Base-by-base conservation (phyloP, 129 eudicot species). In the Erigeron canadensis region DNA sequence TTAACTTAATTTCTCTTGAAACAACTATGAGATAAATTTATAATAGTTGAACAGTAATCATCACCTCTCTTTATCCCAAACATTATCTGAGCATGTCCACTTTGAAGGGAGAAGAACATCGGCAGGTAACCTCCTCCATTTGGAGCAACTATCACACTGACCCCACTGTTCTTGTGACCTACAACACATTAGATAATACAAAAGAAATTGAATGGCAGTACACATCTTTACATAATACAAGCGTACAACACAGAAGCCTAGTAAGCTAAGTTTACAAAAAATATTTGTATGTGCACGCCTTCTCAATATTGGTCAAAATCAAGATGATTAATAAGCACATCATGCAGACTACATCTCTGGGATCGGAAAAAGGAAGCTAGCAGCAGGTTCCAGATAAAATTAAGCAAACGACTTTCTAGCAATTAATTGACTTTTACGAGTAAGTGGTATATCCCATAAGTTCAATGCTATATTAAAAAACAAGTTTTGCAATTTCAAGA, bases 121-220 rank as follows among this genome's bases (percentile, higher is more conserved):
- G 18, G 75, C 67, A n/a, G 97, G 97, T 70, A 95, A 80, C 59
- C 80, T 86, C 56, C 96, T 82, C 99, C 97, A 95, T 79, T 85
- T 95, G 50, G 77, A 80, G 79, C 99, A 95, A 78, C 58, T 79
- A 72, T 95, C 99, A 81, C 99, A 95, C 75, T 87, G 96, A 63
- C 82, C 97, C 96, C 96, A 85, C 76, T 95, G 99, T 69, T 86
- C 97, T 77, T 82, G 87, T 69, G 85, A 84, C 77, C 99, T 90
- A 84, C 7, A 80, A 0, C 12, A 38, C 45, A 8, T 38, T 55
- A 11, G 18, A 15, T 28, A 64, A 64, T 64, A 45, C 15, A 50
- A 19, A 68, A 51, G 12, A 50, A 15, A 15, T 63, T 16, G 22
- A 9, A 48, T 3, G 55, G 4, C 2, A 48, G 3, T 12, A 6